Evolutionary conservation across 768 basidiomycete species (phyloP), one percentile per base, ranked within the genome.

Genomic region (Cystoderma amianthinum): DNA sequence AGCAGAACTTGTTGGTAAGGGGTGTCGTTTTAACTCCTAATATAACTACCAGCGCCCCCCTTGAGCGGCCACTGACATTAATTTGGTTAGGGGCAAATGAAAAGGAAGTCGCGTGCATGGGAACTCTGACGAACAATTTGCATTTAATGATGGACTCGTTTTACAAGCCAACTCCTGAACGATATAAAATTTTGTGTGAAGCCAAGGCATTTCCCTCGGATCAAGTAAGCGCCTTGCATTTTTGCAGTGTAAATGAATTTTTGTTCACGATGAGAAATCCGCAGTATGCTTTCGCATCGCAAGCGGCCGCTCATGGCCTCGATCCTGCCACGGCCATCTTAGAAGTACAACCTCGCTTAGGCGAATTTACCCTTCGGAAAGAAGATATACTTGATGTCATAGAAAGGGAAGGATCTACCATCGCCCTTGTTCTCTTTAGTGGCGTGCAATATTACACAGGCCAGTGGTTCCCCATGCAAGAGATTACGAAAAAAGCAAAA

Each of bases 401-500:
- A 51, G 72, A 76, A 38, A 69, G 75, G 48, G 76, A 93, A 57
- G 89, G 88, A 12, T 50, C 73, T 38, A 72, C 71, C 34, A 91
- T 97, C 49, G 88, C 96, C 21, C 72, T 99, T 30, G 91, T 98
- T 44, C 75, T 97, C 45, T 86, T 99, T 56, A 83, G 86, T 42
- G 91, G 95, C 2, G 81, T 98, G 23, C 95, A 98, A 61, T 99
- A 93, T 67, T 99, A 97, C 65, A 95, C 92, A 17, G 96, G 94
- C 11, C 94, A 99, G 61, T 80, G 71, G 63, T 98, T 99, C 66
- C 85, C 91, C 39, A 91, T 98, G 67, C 55, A 84, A 55, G 64
- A 67, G 18, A 84, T 99, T 56, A 92, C 95, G 12, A 72, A 70
- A 45, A 89, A 86, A 42, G 87, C 89, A 21, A 82, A 93, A 56